Conservation (phyloP, 495 filamentous ascomycete genomes). For the Penicillium bialowiezense region DNA sequence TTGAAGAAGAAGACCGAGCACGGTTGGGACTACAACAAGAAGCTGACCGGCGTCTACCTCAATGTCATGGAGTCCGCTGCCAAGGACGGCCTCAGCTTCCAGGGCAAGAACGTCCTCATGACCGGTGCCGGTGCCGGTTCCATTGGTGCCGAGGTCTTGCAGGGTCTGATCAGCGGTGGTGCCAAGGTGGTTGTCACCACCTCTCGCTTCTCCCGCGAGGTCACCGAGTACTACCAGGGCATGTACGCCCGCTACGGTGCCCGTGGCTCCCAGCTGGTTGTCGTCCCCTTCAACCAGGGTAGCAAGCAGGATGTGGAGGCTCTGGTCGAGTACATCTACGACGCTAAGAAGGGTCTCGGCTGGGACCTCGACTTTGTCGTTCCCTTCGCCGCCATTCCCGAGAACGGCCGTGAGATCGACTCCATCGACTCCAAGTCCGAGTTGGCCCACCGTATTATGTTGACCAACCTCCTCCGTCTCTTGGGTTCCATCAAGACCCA, state of each 20-base stretch:
- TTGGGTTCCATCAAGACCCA: slow-evolving; percentile 87
- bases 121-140: slow-evolving; percentile 97
- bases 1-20: slow-evolving; percentile 91
- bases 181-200: slow-evolving; percentile 96
- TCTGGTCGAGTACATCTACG: slow-evolving; percentile 92
- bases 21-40: slow-evolving; percentile 99
- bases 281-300: slow-evolving; percentile 98
- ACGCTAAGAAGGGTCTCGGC: slow-evolving; percentile 91
- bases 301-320: slow-evolving; percentile 96
- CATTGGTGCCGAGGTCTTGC: slow-evolving; percentile 96
- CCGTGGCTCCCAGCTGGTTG: slow-evolving; percentile 91
- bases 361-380: slow-evolving; percentile 98
- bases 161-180: slow-evolving; percentile 93
- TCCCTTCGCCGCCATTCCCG: slow-evolving; percentile 95
- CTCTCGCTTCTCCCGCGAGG: slow-evolving; percentile 91
- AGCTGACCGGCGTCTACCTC: slow-evolving; percentile 86
- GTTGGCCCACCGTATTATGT: slow-evolving; percentile 97
- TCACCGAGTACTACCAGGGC: slow-evolving; percentile 98
- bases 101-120: slow-evolving; percentile 96
- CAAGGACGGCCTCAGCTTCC: slow-evolving; percentile 80
- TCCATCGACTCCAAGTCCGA: slow-evolving; percentile 97
- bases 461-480: slow-evolving; percentile 92
- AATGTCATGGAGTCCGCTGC: slow-evolving; percentile 89
- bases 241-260: slow-evolving; percentile 96
- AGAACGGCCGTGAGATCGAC: slow-evolving; percentile 97